Base-by-base conservation (phyloP, 495 filamentous ascomycete genomes). In the Hypoxylon cercidicola region DNA sequence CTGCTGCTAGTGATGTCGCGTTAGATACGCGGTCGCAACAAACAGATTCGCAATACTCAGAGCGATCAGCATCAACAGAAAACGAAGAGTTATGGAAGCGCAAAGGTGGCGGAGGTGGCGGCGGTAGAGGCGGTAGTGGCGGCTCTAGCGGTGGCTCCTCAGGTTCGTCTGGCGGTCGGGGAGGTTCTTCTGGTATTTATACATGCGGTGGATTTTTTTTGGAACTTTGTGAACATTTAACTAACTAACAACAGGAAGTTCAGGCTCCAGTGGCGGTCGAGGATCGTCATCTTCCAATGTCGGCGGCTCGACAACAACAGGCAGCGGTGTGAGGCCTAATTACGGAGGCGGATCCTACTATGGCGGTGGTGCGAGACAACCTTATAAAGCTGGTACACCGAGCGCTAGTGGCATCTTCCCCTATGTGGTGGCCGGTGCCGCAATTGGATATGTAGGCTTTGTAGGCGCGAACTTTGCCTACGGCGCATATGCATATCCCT, bases 301-400 rank as follows among this genome's bases (percentile, higher is more conserved):
- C 30, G 93, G 92, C 55, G 92, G 92, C 34, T 63, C 78, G 15
- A 88, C 89, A n/a, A 82, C 69, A 11, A 78, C 77, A 32, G 91
- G 92, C 39, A 89, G 85, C n/a, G 89, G 90, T 2, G 74, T 82
- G 11, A 64, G 73, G 9, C 86, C 88, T 0, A 66, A 70, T 2
- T 91, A 87, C 69, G 89, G 89, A 30, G 86, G 89, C 7, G 88
- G 89, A 8, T 68, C 71, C 30, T 96, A 87, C 75, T 97, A 96
- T 63, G 86, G 88, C 39, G 94, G 95, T 32, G 95, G 95, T 35
- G 85, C 90, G 0, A 62, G 72, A 10, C 75, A 78, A 4, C 91
- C 95, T 3, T 97, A 93, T 77, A 56, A 59, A 10, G 51, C 93
- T 2, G 93, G 93, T 15, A 2, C 5, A 0, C 45, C 56, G 0